A percentile compares a stretch with the other conserved stretches of the same genome.
Conservation (phyloP, 768 basidiomycete species). For the Leccinum pellstonianum region DNA sequence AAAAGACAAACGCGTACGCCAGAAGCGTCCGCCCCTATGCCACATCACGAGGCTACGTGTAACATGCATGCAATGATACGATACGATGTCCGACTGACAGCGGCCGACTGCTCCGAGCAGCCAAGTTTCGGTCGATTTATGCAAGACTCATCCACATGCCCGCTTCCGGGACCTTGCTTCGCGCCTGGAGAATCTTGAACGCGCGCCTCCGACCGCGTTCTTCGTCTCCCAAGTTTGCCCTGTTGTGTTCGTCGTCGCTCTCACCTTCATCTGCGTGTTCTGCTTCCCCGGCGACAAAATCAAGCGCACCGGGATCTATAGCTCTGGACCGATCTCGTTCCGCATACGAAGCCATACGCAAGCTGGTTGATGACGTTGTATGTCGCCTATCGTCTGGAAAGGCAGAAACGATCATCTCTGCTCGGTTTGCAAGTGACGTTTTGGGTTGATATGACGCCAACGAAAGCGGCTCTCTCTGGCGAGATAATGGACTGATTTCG, state of each 20-base stretch:
- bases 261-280: conserved; percentile 46
- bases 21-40: conserved; percentile 6
- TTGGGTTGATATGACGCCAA: conserved; percentile 60
- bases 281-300: conserved; percentile 52
- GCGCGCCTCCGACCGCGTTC: conserved; percentile 59
- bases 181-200: conserved; percentile 65
- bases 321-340: conserved; percentile 63
- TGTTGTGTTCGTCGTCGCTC: conserved; percentile 25
- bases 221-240: conserved; percentile 23
- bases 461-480: conserved; percentile 41
- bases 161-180: conserved; percentile 63
- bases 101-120: not conserved
- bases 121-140: conserved; percentile 18
- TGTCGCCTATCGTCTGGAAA: conserved; percentile 20
- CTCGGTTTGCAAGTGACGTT: conserved; percentile 41
- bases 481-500: conserved; percentile 44
- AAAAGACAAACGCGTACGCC: conserved; percentile 10
- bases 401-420: conserved; percentile 31
- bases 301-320: conserved; percentile 69
- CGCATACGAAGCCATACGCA: conserved; percentile 64
- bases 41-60: conserved; percentile 4
- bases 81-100: not conserved
- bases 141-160: conserved; percentile 86
- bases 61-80: not conserved
- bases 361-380: conserved; percentile 41